A percentile compares a stretch with the other conserved stretches of the same genome.
These are phyloP conservation scores for Hansfordia pulvinata DNA, from an alignment of 2,329 filamentous ascomycete genomes.

Conservation along the genomic window DNA sequence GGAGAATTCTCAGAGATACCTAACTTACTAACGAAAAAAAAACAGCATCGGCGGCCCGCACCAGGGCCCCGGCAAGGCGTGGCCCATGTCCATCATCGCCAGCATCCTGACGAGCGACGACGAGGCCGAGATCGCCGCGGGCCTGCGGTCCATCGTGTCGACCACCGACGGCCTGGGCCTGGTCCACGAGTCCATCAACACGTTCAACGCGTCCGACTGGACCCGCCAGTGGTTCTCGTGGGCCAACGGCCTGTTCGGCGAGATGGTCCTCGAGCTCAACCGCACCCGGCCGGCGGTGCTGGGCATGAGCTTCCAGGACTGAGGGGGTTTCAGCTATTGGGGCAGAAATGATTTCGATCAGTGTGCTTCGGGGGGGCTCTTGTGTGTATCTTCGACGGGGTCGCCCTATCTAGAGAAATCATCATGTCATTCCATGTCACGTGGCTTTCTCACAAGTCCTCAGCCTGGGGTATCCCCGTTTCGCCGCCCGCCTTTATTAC, in stretches of 20 bases:
- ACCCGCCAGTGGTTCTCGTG: constrained; percentile 55
- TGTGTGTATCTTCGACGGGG: too few species aligned
- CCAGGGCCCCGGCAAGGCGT: constrained; percentile 45
- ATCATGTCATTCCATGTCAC: too few species aligned
- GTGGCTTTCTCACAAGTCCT: too few species aligned
- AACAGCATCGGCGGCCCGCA: constrained; percentile 33
- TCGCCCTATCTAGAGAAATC: too few species aligned
- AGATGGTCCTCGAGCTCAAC: constrained; percentile 66
- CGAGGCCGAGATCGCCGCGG: constrained; percentile 58
- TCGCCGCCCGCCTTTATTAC: too few species aligned
- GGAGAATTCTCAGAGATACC: not conserved
- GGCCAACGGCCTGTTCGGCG: constrained; percentile 83
- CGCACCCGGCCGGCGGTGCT: constrained; percentile 48
- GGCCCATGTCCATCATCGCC: constrained; percentile 43
- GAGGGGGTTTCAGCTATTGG: too few species aligned
- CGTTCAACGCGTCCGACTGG: constrained; percentile 35
- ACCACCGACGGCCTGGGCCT: constrained; percentile 61
- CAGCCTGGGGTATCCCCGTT: too few species aligned
- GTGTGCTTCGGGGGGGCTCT: too few species aligned
- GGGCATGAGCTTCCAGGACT: constrained; percentile 20
- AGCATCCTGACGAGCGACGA: constrained; percentile 47
- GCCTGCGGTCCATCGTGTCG: constrained; percentile 50
- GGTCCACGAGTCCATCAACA: constrained; percentile 70
- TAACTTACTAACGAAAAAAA: constrained; percentile 4
- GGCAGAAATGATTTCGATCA: too few species aligned